Base-by-base conservation (phyloP, 257 asterid genomes). In the Voacanga thouarsii region DNA sequence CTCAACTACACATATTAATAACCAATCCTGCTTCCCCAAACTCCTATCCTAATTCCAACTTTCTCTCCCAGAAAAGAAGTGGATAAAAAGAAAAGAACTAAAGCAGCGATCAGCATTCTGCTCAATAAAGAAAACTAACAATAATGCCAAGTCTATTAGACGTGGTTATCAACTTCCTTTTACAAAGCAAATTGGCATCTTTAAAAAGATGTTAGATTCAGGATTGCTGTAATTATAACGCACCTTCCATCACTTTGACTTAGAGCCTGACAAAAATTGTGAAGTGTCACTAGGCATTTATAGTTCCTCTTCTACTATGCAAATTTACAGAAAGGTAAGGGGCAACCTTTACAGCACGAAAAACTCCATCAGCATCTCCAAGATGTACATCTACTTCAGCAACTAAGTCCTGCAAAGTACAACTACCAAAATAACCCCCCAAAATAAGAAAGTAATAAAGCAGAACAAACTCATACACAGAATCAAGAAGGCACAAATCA, bases 191-290 rank as follows among this genome's bases (percentile, higher is more conserved):
- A 55, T 12, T 26, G 49, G 21, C 43, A 14, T 28, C n/a, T 9
- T 43, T 15, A 3, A 41, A 33, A 11, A 39, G 1, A 83, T 87
- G 80, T 98, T 96, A 77, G 97, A 89, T 82, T 93, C 91, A 5
- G 97, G 97, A 78, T 92, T 90, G 87, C 84, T 87, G 82, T 96
- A 83, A 86, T 86, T 94, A 80, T 89, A 87, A 72, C 95, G 95
- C 98, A 96, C 85, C 94, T 93, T 82, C 98, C 98, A 89, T 96
- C 99, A 89, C 98, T 96, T 84, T 94, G 98, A 85, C 99, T 82
- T 70, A 96, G 97, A 84, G 97, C 93, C 99, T 96, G 86, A 67
- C 74, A 81, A 74, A 72, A 80, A 79, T 61, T 24, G 44, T n/a
- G 43, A 80, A 43, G 49, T 28, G 71, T 77, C 82, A 79, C 53